phyloP scores from a whole-genome alignment of 805 yeast species.

The Zygosaccharomyces siamensis region DNA sequence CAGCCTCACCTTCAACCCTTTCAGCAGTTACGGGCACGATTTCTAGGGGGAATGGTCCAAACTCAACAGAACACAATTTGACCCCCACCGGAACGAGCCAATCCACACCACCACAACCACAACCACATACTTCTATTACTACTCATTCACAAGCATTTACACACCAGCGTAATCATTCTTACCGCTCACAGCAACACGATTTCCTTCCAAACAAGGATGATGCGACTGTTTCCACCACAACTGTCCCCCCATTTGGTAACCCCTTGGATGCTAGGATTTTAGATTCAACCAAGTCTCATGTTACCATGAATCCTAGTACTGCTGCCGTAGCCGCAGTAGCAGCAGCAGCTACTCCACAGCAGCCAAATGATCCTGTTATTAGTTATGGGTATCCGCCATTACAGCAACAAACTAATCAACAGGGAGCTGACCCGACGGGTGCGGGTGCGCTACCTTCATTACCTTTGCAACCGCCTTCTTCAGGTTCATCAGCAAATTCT shows the following conservation, averaged over 20 bases:
- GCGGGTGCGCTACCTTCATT: slow-evolving; percentile 6
- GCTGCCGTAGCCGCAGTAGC: background rate
- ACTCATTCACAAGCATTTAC: slow-evolving; percentile 1
- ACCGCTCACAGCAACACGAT: background rate
- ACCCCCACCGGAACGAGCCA: background rate
- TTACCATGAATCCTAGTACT: slow-evolving; percentile 1
- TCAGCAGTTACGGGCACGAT: background rate
- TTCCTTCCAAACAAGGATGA: background rate
- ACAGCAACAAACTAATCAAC: slow-evolving; percentile 6
- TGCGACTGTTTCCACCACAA: background rate
- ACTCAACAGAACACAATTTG: background rate
- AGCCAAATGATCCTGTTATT: slow-evolving; percentile 10
- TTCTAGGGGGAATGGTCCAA: background rate
- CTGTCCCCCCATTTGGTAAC: slow-evolving; percentile 5
- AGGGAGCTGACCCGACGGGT: slow-evolving; percentile 8
- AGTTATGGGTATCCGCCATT: slow-evolving; percentile 14
- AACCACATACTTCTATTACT: background rate
- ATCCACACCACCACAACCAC: slow-evolving; percentile 3
- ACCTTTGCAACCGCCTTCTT: slow-evolving; percentile 10
- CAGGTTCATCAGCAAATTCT: slow-evolving; percentile 12
- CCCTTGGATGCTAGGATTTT: slow-evolving; percentile 15
- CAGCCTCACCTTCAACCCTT: background rate
- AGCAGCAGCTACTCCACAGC: slow-evolving; percentile 4
- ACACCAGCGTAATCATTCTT: slow-evolving; percentile 2
- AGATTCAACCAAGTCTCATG: slow-evolving; percentile 13